phyloP scores from a whole-genome alignment of 2,329 filamentous ascomycete genomes.

The Penicillium sp. region DNA sequence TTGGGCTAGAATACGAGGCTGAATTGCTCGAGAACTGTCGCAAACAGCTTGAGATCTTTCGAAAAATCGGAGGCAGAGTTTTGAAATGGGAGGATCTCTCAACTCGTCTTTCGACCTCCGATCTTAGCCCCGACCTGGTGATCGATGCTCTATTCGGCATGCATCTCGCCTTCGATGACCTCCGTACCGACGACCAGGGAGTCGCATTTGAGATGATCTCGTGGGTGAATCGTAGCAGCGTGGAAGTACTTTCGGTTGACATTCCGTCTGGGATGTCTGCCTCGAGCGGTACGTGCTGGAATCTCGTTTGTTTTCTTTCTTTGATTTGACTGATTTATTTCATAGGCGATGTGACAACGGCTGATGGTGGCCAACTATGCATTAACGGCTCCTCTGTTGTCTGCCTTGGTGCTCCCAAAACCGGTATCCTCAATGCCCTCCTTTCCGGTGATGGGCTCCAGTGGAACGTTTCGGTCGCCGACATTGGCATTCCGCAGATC shows the following conservation, averaged over 20 bases:
- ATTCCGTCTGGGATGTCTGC: conserved; percentile 84
- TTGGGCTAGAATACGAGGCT: conserved; percentile 75
- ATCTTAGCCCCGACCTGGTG: conserved; percentile 68
- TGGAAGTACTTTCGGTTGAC: conserved; percentile 79
- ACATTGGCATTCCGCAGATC: conserved; percentile 75
- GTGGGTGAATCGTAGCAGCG: conserved; percentile 85
- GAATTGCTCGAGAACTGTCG: conserved; percentile 74
- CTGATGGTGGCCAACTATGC: conserved; percentile 72
- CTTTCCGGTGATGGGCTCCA: conserved; percentile 51
- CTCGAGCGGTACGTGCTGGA: conserved; percentile 58
- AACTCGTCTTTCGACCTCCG: conserved; percentile 46
- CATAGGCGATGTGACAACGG: conserved; percentile 48
- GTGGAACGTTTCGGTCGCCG: conserved; percentile 78
- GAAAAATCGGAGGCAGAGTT: conserved; percentile 72
- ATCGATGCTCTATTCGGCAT: conserved; percentile 84
- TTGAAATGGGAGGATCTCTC: conserved; percentile 56
- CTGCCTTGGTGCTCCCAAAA: conserved; percentile 79
- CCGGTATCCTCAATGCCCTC: conserved; percentile 72
- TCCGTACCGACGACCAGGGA: conserved; percentile 74
- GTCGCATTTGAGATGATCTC: conserved; percentile 84
- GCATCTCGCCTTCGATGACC: conserved; percentile 80
- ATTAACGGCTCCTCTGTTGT: conserved; percentile 78
- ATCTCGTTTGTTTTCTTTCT: conserved; percentile 23
- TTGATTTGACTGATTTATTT: conserved; percentile 13
- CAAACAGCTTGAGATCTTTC: conserved; percentile 76